These are phyloP conservation scores for Scedosporium apiospermum DNA, from an alignment of 2,329 filamentous ascomycete genomes.

Conservation along the genomic window DNA sequence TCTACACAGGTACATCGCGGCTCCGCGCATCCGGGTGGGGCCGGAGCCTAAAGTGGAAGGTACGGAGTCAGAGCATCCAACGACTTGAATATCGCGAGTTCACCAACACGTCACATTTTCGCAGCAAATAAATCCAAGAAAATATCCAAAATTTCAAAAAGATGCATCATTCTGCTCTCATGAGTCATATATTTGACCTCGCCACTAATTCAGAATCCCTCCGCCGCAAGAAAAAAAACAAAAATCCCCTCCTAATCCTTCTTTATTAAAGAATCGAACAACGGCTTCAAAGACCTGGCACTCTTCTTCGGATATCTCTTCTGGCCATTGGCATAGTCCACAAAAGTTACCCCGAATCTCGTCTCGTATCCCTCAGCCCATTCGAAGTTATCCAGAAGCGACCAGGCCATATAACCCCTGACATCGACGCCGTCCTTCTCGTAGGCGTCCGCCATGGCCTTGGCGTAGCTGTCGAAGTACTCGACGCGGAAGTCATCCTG, in stretches of 20 bases:
- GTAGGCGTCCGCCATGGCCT: conserved; percentile 64
- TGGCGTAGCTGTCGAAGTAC: conserved; percentile 72
- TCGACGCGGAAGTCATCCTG: conserved; percentile 73
- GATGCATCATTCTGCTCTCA: no score
- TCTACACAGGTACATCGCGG: no score
- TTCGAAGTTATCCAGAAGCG: conserved; percentile 83
- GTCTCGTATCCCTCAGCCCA: conserved; percentile 63
- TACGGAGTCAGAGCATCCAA: no score
- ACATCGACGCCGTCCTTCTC: conserved; percentile 68
- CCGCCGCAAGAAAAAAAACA: neutral
- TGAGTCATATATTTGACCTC: no score
- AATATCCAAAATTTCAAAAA: no score
- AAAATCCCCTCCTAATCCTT: conserved; percentile 33
- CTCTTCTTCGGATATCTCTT: conserved; percentile 79
- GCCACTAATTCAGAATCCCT: no score
- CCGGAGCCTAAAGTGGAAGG: no score
- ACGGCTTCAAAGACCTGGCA: conserved; percentile 57
- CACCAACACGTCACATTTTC: no score
- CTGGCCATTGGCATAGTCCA: conserved; percentile 74
- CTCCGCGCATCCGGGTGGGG: no score
- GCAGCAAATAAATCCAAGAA: no score
- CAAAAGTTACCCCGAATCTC: conserved; percentile 67
- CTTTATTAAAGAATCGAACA: conserved; percentile 63
- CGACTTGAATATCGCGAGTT: no score
- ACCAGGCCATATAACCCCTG: conserved; percentile 77